A percentile compares a stretch with the other conserved stretches of the same genome.
phyloP scores from a whole-genome alignment of 768 basidiomycete species.

The Terana coerulea region DNA sequence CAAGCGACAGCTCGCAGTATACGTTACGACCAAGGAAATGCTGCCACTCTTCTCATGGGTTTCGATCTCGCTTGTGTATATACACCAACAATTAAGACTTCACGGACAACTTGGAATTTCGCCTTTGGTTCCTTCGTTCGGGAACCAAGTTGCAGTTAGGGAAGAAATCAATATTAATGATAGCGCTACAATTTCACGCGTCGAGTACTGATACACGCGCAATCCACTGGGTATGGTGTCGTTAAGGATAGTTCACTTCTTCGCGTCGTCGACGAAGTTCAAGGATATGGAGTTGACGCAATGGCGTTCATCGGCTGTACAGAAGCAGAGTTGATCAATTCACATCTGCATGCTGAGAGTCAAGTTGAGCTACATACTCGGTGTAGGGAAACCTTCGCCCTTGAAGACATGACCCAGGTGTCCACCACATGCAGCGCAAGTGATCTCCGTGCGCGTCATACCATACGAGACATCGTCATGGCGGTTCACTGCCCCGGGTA shows the following conservation, averaged over 20 bases:
- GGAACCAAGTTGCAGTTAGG: no score
- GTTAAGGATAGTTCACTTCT: slow-evolving; percentile 8
- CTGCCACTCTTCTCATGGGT: slow-evolving; percentile 2
- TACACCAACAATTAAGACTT: slow-evolving; percentile 3
- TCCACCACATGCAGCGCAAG: slow-evolving; percentile 86
- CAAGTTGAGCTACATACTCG: slow-evolving; percentile 48
- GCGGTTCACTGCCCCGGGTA: slow-evolving; percentile 82
- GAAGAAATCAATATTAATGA: no score
- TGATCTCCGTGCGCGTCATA: slow-evolving; percentile 79
- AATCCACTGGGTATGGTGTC: neutral
- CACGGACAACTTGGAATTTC: slow-evolving; percentile 6
- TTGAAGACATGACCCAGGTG: slow-evolving; percentile 96
- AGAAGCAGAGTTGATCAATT: neutral
- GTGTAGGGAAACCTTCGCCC: slow-evolving; percentile 79
- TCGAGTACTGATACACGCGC: slow-evolving; percentile 12
- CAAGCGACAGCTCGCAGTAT: slow-evolving; percentile 7
- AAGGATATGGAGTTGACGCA: slow-evolving; percentile 90
- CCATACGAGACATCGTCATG: slow-evolving; percentile 70
- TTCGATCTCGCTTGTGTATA: slow-evolving; percentile 2
- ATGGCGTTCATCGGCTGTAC: slow-evolving; percentile 76
- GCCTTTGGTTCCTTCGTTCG: no score
- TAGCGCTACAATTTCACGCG: slow-evolving; percentile 12
- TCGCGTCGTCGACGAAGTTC: slow-evolving; percentile 58
- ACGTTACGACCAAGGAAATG: slow-evolving; percentile 9
- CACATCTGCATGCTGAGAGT: neutral